Base-by-base conservation (phyloP, 2,329 filamentous ascomycete genomes). In the Thelonectria blattea region DNA sequence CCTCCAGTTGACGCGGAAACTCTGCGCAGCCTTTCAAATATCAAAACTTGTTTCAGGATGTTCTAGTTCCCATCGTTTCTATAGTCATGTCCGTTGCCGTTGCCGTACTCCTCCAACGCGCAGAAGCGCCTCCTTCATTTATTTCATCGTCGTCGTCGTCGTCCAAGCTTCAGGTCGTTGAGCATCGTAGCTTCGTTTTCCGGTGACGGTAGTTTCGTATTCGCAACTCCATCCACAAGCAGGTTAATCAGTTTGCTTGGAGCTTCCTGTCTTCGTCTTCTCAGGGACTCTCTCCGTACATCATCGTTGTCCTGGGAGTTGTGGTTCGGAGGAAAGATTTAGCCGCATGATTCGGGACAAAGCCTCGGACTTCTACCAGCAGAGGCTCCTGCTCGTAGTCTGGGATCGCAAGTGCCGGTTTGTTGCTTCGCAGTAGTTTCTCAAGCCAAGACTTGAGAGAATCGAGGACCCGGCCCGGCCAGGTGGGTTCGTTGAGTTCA, bases 311-410 rank as follows among this genome's bases (percentile, higher is more conserved):
- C 43, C 70, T 68, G 14, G 79, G 68, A 5, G 80, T 79, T 3
- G 79, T 74, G 7, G 78, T 81, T 65, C 68, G 74, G 51, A 82
- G 66, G 64, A 79, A 80, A 5, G 77, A 76, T 5, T 73, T 61
- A 1, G 74, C 76, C 1, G 80, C 79, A 58, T 81, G 75, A n/a
- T 69, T 75, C 3, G 81, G 81, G 10, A 71, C 61, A n/a, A 56
- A 63, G 7, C 30, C 24, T 5, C 12, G 56, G 11, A 54, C 55
- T 30, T 65, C 58, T 9, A 58, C 60, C 8, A 73, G 34, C 15
- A 73, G 45, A 2, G 71, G 71, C 41, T 70, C 65, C 9, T 61
- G 57, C 9, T 69, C 70, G 1, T 70, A 64, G 2, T 65, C 61
- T 6, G 45, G n/a, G n/a, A 55, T 55, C 10, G 11, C 11, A 3